These are phyloP conservation scores for Heimioporus sp. DNA, from an alignment of 768 basidiomycete species.

Conservation along the genomic window DNA sequence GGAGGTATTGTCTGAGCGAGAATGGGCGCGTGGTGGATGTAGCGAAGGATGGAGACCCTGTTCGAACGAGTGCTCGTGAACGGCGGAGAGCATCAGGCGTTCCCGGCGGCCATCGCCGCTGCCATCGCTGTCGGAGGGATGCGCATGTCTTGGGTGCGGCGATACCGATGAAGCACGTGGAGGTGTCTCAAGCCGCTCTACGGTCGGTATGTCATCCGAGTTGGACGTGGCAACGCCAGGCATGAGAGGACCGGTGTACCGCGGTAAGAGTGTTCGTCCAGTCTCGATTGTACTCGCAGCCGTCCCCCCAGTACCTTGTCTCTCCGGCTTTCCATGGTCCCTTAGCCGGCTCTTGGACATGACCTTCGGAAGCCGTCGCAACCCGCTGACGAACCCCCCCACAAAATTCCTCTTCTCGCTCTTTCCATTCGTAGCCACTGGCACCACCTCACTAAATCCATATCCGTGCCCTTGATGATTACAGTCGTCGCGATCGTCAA, in stretches of 20 bases:
- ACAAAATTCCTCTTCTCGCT: slow-evolving; percentile 31
- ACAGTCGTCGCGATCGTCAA: slow-evolving; percentile 22
- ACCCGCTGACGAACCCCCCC: slow-evolving; percentile 29
- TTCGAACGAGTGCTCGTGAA: slow-evolving; percentile 24
- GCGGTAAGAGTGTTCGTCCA: slow-evolving; percentile 12
- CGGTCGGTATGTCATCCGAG: slow-evolving; percentile 29
- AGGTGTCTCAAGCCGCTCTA: slow-evolving; percentile 27
- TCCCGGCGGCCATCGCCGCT: slow-evolving; percentile 25
- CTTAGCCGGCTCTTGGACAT: slow-evolving; percentile 30
- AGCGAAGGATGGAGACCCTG: slow-evolving; percentile 11
- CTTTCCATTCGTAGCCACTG: slow-evolving; percentile 22
- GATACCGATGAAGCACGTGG: slow-evolving; percentile 25
- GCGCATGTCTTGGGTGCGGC: slow-evolving; percentile 14
- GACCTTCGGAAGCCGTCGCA: slow-evolving; percentile 32
- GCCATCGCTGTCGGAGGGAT: slow-evolving; percentile 17
- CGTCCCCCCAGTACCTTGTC: slow-evolving; percentile 11
- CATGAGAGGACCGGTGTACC: slow-evolving; percentile 19
- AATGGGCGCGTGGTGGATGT: slow-evolving; percentile 12
- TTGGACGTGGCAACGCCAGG: slow-evolving; percentile 20
- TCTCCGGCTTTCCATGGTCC: slow-evolving; percentile 23
- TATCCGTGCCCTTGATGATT: slow-evolving; percentile 17
- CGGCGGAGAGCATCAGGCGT: slow-evolving; percentile 23
- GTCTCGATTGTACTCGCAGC: slow-evolving; percentile 7
- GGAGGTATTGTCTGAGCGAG: slow-evolving; percentile 21
- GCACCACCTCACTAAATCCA: slow-evolving; percentile 24